phyloP scores from a whole-genome alignment of 495 filamentous ascomycete species.

The Neurospora sp. region DNA sequence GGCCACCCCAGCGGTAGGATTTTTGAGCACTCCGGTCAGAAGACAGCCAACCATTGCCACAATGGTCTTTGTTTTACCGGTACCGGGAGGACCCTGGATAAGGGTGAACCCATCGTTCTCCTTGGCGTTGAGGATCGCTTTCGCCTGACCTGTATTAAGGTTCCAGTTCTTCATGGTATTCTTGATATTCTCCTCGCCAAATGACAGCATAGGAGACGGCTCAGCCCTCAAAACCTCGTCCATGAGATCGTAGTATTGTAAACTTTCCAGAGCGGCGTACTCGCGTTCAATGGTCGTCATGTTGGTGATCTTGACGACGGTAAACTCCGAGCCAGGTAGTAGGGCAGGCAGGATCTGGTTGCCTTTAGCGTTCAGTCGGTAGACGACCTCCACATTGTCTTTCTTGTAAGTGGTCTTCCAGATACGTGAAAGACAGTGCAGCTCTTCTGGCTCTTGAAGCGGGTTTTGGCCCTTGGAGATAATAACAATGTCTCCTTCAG shows the following conservation, averaged over 20 bases:
- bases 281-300: constrained; percentile 90
- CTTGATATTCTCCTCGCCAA: constrained; percentile 59
- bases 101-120: constrained; percentile 95
- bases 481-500: constrained; percentile 82
- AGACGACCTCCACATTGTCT: constrained; percentile 70
- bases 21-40: constrained; percentile 49
- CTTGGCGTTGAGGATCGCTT: constrained; percentile 79
- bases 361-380: constrained; percentile 56
- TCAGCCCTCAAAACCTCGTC: constrained; percentile 81
- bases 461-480: constrained; percentile 65
- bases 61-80: constrained; percentile 97
- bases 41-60: constrained; percentile 90
- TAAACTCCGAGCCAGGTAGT: constrained; percentile 55
- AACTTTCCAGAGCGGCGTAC: constrained; percentile 77
- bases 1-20: constrained; percentile 29
- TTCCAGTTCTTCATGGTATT: constrained; percentile 62
- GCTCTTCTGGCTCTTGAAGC: constrained; percentile 46
- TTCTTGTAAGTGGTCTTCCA: constrained; percentile 70
- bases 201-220: constrained; percentile 75
- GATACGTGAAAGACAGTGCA: constrained; percentile 81
- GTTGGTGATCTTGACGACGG: constrained; percentile 71
- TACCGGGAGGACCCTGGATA: constrained; percentile 91
- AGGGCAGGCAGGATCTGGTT: constrained; percentile 31
- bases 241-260: constrained; percentile 93
- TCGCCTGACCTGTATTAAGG: constrained; percentile 84